Evolutionary conservation across 2,329 filamentous ascomycete species (phyloP).

Genomic region (Tolypocladium nubicola): DNA sequence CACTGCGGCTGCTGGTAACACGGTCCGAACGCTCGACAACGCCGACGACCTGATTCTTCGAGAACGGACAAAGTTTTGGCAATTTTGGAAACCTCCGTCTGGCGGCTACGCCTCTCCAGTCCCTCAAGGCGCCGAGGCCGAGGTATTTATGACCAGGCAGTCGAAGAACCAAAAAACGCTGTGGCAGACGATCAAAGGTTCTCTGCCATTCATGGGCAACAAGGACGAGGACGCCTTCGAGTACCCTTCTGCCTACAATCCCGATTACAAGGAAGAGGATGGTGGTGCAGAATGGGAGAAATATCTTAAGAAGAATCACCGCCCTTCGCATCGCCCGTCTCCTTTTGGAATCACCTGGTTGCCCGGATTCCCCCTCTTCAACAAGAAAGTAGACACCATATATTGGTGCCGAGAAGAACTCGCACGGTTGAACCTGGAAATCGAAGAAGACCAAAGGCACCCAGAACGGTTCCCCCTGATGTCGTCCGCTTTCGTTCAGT

Average conservation of each 20-base stretch:
- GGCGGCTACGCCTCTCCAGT: conserved; percentile 52
- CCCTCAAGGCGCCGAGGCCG: conserved; percentile 42
- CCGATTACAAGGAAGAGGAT: conserved; percentile 46
- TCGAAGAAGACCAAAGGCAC: conserved; percentile 78
- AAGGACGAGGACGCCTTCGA: conserved; percentile 30
- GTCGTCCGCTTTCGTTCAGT: conserved; percentile 97
- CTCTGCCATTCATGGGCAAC: conserved; percentile 38
- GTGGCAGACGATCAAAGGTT: conserved; percentile 38
- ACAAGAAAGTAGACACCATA: conserved; percentile 90
- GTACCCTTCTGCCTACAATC: conserved; percentile 55
- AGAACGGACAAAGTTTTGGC: conserved; percentile 41
- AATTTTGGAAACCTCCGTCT: conserved; percentile 54
- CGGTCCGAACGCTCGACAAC: conserved; percentile 38
- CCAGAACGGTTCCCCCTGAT: conserved; percentile 81
- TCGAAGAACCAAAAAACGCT: conserved; percentile 33
- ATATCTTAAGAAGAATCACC: conserved; percentile 70
- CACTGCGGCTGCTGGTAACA: conserved; percentile 28
- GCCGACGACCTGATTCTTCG: conserved; percentile 37
- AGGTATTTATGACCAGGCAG: conserved; percentile 19
- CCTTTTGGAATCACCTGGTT: conserved; percentile 56
- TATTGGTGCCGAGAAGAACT: conserved; percentile 82
- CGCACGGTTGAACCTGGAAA: conserved; percentile 80
- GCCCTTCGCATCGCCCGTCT: conserved; percentile 74
- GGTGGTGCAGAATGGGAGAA: conserved; percentile 66
- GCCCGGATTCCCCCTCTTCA: conserved; percentile 65